These are phyloP conservation scores for Debaryomyces subglobosus DNA, from an alignment of 1,139 yeast species.

Conservation along the genomic window DNA sequence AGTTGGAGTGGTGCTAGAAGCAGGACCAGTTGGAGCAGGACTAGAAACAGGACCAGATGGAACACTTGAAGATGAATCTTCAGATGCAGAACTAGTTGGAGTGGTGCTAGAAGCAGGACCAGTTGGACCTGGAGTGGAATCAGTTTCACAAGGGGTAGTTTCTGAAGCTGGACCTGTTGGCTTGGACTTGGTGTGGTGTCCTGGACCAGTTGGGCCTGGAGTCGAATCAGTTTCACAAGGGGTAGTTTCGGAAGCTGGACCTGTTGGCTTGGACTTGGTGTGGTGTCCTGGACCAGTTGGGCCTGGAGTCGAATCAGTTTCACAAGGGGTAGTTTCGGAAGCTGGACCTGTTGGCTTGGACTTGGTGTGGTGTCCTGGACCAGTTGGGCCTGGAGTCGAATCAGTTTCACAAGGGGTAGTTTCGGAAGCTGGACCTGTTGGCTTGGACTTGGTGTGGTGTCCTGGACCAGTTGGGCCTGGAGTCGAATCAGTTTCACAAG, in stretches of 20 bases:
- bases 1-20: too few relatives aligned
- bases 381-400: too few relatives aligned
- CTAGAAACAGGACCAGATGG: too few relatives aligned
- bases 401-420: not conserved
- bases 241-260: not conserved
- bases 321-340: not conserved
- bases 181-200: not conserved
- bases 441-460: not conserved
- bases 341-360: not conserved
- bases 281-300: not conserved
- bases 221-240: not conserved
- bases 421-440: not conserved
- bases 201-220: not conserved
- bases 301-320: not conserved
- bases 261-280: not conserved
- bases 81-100: slow-evolving; percentile 28
- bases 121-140: not conserved
- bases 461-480: not conserved
- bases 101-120: not conserved
- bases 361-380: not conserved
- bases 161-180: not conserved
- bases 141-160: not conserved
- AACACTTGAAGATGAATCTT: not conserved
- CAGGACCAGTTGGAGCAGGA: too few relatives aligned
- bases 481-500: not conserved